phyloP scores from a whole-genome alignment of 345 rosid species.

The Citrus hindsii region DNA sequence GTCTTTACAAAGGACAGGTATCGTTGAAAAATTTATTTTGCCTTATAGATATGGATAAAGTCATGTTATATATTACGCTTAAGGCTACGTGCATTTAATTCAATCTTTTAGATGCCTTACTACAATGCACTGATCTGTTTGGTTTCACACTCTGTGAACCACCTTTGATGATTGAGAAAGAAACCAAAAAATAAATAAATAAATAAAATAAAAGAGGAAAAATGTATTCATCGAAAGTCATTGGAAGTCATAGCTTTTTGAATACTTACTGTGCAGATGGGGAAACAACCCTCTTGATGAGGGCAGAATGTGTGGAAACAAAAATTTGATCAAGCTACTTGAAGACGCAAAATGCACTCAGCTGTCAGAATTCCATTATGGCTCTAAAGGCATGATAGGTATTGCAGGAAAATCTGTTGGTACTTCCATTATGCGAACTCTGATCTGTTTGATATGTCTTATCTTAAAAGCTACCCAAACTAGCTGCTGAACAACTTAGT shows the following conservation, averaged over 20 bases:
- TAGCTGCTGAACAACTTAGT: background rate
- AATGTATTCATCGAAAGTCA: too few species aligned
- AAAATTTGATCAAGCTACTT: conserved; percentile 70
- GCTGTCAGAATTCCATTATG: conserved; percentile 29
- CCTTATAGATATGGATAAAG: background rate
- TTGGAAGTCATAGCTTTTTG: background rate
- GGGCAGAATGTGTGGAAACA: conserved; percentile 69
- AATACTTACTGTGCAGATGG: conserved; percentile 50
- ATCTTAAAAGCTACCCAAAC: background rate
- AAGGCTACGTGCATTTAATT: background rate
- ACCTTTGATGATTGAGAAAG: background rate
- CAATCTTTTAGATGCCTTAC: background rate
- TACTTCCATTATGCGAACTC: background rate
- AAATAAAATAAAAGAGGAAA: background rate
- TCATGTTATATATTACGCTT: background rate
- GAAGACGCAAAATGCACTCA: conserved; percentile 58
- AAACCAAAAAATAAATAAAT: background rate
- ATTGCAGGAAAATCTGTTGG: conserved; percentile 6
- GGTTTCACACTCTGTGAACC: background rate
- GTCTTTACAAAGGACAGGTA: conserved; percentile 83
- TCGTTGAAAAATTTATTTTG: background rate
- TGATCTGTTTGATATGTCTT: background rate
- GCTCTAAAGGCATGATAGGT: conserved; percentile 48
- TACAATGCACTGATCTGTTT: background rate
- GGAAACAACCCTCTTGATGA: conserved; percentile 85